Conservation (phyloP, 139 green algal species). For the Zygnema circumcarinatum region DNA sequence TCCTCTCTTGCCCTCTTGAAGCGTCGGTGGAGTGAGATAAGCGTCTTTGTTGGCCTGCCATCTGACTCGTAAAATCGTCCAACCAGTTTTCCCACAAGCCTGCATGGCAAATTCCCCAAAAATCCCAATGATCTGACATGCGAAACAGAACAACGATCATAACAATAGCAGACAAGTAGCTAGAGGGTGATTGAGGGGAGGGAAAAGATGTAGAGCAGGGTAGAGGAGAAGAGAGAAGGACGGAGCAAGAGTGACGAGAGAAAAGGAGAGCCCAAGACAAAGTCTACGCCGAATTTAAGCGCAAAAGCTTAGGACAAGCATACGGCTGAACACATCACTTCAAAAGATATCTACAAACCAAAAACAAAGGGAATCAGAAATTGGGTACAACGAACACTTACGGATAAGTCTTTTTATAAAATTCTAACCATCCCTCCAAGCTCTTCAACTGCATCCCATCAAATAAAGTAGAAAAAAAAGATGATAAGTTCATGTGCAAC, state of each 20-base stretch:
- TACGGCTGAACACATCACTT: too few species aligned
- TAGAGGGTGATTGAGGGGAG: constrained; percentile 8
- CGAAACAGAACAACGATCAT: background rate
- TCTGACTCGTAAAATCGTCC: constrained; percentile 30
- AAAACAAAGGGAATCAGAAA: too few species aligned
- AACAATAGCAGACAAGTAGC: background rate
- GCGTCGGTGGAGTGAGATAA: background rate
- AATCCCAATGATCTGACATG: too few species aligned
- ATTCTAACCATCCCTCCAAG: background rate
- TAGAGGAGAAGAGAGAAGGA: background rate
- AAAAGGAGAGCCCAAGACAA: background rate
- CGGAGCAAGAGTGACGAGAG: background rate
- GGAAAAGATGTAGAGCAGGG: background rate
- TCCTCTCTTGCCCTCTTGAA: constrained; percentile 13
- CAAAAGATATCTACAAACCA: too few species aligned
- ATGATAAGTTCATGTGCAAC: background rate
- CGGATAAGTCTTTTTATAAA: constrained; percentile 1
- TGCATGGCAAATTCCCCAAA: background rate
- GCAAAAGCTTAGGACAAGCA: too few species aligned
- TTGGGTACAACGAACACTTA: too few species aligned
- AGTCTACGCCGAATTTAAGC: too few species aligned
- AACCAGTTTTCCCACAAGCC: constrained; percentile 34
- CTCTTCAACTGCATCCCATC: background rate
- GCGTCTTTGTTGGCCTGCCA: background rate
- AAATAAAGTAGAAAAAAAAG: background rate